phyloP scores from a whole-genome alignment of 2,329 filamentous ascomycete species.

The Monosporascus cannonballus region DNA sequence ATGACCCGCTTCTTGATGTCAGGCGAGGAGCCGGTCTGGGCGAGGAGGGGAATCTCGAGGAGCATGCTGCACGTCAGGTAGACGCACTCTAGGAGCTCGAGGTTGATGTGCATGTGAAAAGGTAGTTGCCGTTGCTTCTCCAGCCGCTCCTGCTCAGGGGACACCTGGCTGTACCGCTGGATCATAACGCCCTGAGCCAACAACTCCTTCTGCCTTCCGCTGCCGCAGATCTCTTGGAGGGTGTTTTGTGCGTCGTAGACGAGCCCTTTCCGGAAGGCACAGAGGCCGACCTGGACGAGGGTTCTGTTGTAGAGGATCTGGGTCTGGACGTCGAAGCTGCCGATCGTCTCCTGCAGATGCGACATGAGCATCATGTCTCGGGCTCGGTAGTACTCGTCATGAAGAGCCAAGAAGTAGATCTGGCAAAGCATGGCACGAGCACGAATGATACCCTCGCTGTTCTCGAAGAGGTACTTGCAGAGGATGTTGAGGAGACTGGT shows the following conservation, averaged over 20 bases:
- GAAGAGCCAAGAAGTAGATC: constrained; percentile 95
- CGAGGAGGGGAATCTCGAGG: constrained; percentile 92
- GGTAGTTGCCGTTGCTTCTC: constrained; percentile 96
- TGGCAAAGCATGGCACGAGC: constrained; percentile 97
- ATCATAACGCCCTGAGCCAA: constrained; percentile 98
- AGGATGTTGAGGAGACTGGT: constrained; percentile 74
- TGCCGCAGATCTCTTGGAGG: constrained; percentile 95
- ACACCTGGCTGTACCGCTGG: constrained; percentile 92
- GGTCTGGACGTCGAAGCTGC: constrained; percentile 91
- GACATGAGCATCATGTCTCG: constrained; percentile 99
- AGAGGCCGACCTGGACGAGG: constrained; percentile 94
- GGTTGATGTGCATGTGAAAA: constrained; percentile 99
- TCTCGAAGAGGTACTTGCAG: constrained; percentile 88
- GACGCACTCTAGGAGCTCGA: constrained; percentile 95
- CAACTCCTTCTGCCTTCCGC: constrained; percentile 94
- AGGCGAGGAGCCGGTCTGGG: constrained; percentile 92
- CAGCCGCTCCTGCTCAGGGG: constrained; percentile 93
- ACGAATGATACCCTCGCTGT: constrained; percentile 93
- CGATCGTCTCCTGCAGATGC: constrained; percentile 94
- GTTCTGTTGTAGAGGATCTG: constrained; percentile 99
- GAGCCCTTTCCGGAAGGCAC: constrained; percentile 93
- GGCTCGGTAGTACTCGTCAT: constrained; percentile 96
- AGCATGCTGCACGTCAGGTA: constrained; percentile 99
- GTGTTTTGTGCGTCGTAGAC: constrained; percentile 98
- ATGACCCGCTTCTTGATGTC: constrained; percentile 97